Percentiles rank a stretch among this genome's conserved stretches.
These are phyloP conservation scores for Neophaeococcomyces aloes DNA, from an alignment of 2,329 filamentous ascomycete species.

Conservation along the genomic window DNA sequence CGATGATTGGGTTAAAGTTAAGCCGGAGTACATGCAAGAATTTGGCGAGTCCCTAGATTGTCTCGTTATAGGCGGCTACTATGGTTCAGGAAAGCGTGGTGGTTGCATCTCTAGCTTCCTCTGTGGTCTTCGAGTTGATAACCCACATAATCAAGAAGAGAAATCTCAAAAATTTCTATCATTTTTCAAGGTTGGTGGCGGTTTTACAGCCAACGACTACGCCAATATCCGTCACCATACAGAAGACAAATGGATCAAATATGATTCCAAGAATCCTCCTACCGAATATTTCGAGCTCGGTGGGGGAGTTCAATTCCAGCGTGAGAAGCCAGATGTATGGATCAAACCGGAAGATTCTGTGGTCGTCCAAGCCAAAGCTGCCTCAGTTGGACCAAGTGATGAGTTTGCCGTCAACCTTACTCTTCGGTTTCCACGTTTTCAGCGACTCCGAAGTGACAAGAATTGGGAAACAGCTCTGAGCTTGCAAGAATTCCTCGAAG, in stretches of 20 bases:
- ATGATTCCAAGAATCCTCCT: constrained; percentile 68
- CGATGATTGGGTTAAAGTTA: constrained; percentile 97
- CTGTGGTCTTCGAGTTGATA: constrained; percentile 72
- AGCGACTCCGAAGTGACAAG: constrained; percentile 68
- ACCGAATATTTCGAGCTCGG: constrained; percentile 69
- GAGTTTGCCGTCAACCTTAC: constrained; percentile 69
- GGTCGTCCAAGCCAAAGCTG: constrained; percentile 80
- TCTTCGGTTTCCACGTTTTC: constrained; percentile 84
- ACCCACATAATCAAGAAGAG: constrained; percentile 58
- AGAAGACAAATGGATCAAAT: constrained; percentile 82
- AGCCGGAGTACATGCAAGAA: constrained; percentile 95
- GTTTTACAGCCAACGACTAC: constrained; percentile 77
- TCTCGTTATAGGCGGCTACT: constrained; percentile 83
- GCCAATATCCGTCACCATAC: constrained; percentile 70
- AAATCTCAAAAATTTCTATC: constrained; percentile 51
- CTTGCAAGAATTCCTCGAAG: constrained; percentile 61
- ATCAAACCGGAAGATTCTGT: constrained; percentile 82
- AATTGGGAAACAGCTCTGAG: constrained; percentile 72
- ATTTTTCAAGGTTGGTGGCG: constrained; percentile 98
- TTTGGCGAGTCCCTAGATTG: constrained; percentile 91
- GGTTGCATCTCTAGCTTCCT: constrained; percentile 76
- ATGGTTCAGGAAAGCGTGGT: constrained; percentile 74
- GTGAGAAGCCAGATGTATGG: constrained; percentile 81
- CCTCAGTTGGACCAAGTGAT: constrained; percentile 62
- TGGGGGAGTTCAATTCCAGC: constrained; percentile 57